Base-by-base conservation (phyloP, 306 rosid genomes). In the Medicago lupulina region DNA sequence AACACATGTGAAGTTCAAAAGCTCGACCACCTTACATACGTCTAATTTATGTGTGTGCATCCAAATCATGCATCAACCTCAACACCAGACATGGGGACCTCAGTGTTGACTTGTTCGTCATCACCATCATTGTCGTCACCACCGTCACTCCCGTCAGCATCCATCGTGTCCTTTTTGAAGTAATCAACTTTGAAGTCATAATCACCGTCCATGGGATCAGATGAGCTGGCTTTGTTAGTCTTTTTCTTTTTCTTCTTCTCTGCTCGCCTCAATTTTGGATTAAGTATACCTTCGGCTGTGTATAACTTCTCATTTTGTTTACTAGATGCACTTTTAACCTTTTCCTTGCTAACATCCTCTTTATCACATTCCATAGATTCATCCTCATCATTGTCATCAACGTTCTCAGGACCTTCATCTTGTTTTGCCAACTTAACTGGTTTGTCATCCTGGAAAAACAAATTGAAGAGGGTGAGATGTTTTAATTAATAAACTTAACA, bases 111-210 rank as follows among this genome's bases (percentile, higher is more conserved):
- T 57, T 67, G 71, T n/a, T 75, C 76, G 77, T 71, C 36, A 31
- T 73, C 81, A 21, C 23, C 16, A 18, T 67, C 19, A 15, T 46
- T 39, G 38, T 77, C 81, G 1, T 73, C 84, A 46, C 76, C 86
- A 34, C 69, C 58, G 16, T 44, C 57, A 49, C 73, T 73, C 18
- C 55, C 88, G 67, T 86, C 91, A 50, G 80, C 91, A 76, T 89
- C 90, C 96, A 88, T 85, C 6, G 90, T 38, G 65, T 79, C 67
- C 79, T 90, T 92, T 39, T 89, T 76, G 69, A 76, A 51, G 78
- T 84, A 96, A 72, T 96, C 99, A 73, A 88, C 89, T 79, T 84
- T 92, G 80, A 96, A 96, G 78, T 96, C 86, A 44, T 96, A 96
- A 77, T 92, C 93, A 59, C 67, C 96, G n/a, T 92, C 94, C 97